Evolutionary conservation across 2,329 filamentous ascomycete species (phyloP).

Genomic region (Pseudocercospora cruenta): DNA sequence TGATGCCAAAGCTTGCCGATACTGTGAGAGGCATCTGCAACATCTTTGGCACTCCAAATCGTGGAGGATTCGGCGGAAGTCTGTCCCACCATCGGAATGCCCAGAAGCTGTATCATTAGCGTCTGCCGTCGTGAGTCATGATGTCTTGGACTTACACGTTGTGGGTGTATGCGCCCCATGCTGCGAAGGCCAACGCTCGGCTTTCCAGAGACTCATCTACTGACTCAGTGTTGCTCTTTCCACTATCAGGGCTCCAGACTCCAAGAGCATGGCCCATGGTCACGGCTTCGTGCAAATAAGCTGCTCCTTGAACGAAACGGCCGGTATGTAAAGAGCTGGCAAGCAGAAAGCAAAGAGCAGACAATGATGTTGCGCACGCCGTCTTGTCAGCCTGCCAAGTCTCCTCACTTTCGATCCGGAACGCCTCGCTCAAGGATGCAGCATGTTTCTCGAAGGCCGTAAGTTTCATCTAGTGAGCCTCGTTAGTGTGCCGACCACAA

Average conservation of each 20-base stretch:
- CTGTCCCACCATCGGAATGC: slow-evolving; percentile 12
- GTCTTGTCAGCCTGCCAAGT: background rate
- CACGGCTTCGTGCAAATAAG: background rate
- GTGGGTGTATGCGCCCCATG: background rate
- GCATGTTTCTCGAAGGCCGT: slow-evolving; percentile 8
- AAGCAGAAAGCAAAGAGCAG: slow-evolving; percentile 9
- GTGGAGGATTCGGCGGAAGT: slow-evolving; percentile 9
- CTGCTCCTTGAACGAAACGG: background rate
- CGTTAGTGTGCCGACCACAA: background rate
- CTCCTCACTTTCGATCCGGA: slow-evolving; percentile 1
- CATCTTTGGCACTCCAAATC: background rate
- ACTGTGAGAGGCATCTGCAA: background rate
- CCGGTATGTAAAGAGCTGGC: slow-evolving; percentile 2
- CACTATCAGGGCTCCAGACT: slow-evolving; percentile 1
- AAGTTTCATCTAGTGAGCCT: slow-evolving; percentile 4
- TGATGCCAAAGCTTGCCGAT: background rate
- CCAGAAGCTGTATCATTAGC: background rate
- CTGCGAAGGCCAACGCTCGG: background rate
- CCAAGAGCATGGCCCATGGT: slow-evolving; percentile 5
- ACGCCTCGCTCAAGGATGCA: background rate
- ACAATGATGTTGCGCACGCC: background rate
- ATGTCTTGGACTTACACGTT: background rate
- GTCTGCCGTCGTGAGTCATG: too few relatives aligned
- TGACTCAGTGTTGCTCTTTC: background rate
- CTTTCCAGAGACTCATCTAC: background rate